Conservation (phyloP, 768 basidiomycete genomes). For the Suillus plorans region DNA sequence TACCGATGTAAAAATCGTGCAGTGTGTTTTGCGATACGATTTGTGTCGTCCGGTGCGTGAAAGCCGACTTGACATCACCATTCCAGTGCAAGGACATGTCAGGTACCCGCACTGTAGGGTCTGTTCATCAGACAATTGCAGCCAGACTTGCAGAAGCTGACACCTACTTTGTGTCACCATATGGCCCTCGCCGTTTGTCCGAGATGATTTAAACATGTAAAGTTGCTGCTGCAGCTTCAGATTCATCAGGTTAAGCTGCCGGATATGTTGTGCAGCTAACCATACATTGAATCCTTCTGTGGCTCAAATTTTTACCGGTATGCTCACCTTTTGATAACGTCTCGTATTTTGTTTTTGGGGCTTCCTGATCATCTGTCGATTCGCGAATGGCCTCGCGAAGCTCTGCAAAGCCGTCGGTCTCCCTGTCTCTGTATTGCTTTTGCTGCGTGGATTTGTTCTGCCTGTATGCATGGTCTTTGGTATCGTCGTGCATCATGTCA, state of each 20-base stretch:
- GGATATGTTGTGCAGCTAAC: neutral
- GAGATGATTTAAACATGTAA: neutral
- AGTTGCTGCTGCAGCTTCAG: neutral
- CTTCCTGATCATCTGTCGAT: neutral
- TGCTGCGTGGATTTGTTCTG: neutral
- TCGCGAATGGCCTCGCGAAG: conserved; percentile 1
- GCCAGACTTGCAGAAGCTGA: too few relatives aligned
- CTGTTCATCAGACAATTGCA: neutral
- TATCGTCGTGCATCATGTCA: neutral
- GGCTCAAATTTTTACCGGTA: neutral
- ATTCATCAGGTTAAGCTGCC: neutral
- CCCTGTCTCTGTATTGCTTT: conserved; percentile 3
- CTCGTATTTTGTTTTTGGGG: neutral
- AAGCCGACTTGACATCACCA: neutral
- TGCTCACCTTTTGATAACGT: neutral
- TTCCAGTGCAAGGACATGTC: neutral
- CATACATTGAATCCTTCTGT: neutral
- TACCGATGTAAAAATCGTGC: neutral
- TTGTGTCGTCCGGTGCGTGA: neutral
- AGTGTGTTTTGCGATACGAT: neutral
- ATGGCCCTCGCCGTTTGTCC: neutral
- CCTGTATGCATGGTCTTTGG: neutral
- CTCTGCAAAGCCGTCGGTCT: neutral
- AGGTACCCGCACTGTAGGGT: neutral
- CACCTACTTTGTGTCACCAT: neutral